Percentiles rank a stretch among this genome's conserved stretches.
Evolutionary conservation across 2,329 filamentous ascomycete genomes (phyloP).

Genomic region (Nemania diffusa): DNA sequence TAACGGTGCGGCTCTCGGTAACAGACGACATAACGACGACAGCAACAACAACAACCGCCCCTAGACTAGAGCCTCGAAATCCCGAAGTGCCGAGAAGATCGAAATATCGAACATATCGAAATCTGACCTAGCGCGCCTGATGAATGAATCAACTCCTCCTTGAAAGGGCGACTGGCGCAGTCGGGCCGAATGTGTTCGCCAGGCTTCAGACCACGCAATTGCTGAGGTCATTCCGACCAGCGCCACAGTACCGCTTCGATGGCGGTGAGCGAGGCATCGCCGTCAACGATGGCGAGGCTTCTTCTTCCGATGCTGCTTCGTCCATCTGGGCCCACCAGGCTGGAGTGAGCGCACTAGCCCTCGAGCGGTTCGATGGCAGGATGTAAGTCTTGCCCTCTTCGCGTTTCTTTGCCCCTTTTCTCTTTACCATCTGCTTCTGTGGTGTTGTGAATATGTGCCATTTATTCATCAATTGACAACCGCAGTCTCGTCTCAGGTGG

Average conservation of each 20-base stretch:
- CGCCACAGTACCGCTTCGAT: slow-evolving; percentile 75
- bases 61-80: not conserved
- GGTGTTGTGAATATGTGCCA: not conserved
- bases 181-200: slow-evolving; percentile 72
- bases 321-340: slow-evolving; percentile 75
- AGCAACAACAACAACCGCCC: no score
- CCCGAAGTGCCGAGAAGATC: not conserved
- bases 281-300: slow-evolving; percentile 43
- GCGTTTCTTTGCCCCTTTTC: not conserved
- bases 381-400: slow-evolving; percentile 61
- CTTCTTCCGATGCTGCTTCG: slow-evolving; percentile 48
- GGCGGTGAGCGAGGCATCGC: slow-evolving; percentile 61
- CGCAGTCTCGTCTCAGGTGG: slow-evolving; percentile 82
- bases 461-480: slow-evolving; percentile 8
- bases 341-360: slow-evolving; percentile 80
- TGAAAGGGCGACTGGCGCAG: slow-evolving; percentile 77
- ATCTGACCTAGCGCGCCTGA: slow-evolving; percentile 48
- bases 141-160: slow-evolving; percentile 83
- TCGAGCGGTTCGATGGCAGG: slow-evolving; percentile 84
- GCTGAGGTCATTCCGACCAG: slow-evolving; percentile 74
- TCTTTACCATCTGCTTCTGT: not conserved
- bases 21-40: not conserved
- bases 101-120: slow-evolving; percentile 17
- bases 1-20: slow-evolving; percentile 1
- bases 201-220: slow-evolving; percentile 72